Conservation (phyloP, 257 asterid genomes). For the Capsicum chinense region DNA sequence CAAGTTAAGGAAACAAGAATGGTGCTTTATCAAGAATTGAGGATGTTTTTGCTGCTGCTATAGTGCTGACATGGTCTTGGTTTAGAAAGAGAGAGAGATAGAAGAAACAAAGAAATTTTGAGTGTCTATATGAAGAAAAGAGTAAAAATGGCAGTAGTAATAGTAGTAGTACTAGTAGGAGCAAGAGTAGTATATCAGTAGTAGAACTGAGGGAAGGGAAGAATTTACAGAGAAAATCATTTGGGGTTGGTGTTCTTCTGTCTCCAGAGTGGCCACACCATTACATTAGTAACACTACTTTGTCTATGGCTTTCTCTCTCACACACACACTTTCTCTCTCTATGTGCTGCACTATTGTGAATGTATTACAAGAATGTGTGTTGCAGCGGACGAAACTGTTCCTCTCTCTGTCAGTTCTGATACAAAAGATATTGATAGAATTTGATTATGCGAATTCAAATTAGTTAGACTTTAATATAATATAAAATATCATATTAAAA, state of each 20-base stretch:
- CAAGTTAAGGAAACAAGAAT: conserved; percentile 17
- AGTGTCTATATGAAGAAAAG: conserved; percentile 13
- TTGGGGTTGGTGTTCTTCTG: conserved; percentile 30
- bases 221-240: conserved; percentile 37
- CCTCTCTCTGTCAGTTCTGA: too few relatives aligned
- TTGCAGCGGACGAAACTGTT: too few relatives aligned
- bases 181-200: conserved; percentile 19
- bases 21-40: not conserved
- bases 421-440: too few relatives aligned
- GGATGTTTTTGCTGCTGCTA: conserved; percentile 29
- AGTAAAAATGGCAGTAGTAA: conserved; percentile 23
- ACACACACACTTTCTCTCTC: not conserved
- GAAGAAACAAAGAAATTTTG: conserved; percentile 26
- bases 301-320: conserved; percentile 26
- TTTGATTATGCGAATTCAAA: too few relatives aligned
- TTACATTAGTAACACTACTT: conserved; percentile 25
- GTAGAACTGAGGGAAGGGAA: conserved; percentile 4
- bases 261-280: conserved; percentile 31
- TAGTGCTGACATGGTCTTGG: conserved; percentile 32
- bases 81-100: not conserved
- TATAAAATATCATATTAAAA: too few relatives aligned
- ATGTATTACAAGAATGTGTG: not conserved
- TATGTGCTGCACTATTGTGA: not conserved
- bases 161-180: conserved; percentile 17
- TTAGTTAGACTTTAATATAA: too few relatives aligned